Evolutionary conservation across 371 early-diverging fungal species (phyloP).

Genomic region (Saksenaea oblongispora): DNA sequence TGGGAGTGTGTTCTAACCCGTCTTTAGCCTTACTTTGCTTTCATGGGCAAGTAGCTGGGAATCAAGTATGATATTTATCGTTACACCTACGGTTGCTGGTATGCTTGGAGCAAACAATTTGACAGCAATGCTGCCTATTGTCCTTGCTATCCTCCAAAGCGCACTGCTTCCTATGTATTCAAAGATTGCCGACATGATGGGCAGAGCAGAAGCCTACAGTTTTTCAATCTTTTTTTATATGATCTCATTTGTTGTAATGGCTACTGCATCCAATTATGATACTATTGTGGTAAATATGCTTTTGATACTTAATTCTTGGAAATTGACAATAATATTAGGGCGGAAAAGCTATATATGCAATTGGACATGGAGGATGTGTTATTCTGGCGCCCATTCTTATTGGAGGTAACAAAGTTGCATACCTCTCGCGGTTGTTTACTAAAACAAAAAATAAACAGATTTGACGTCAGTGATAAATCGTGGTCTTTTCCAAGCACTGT

Average conservation of each 20-base stretch:
- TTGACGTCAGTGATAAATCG: constrained; percentile 33
- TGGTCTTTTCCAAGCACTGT: constrained; percentile 40
- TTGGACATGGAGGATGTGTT: constrained; percentile 34
- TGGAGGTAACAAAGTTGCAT: constrained; percentile 27
- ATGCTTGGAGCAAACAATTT: constrained; percentile 16
- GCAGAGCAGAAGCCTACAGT: constrained; percentile 21
- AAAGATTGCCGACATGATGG: constrained; percentile 28
- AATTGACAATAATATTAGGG: constrained; percentile 18
- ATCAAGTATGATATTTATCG: constrained; percentile 9
- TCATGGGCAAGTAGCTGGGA: constrained; percentile 31
- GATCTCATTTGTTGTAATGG: constrained; percentile 20
- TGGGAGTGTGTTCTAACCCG: not conserved
- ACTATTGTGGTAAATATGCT: constrained; percentile 23
- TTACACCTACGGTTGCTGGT: constrained; percentile 7
- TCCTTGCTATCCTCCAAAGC: constrained; percentile 21
- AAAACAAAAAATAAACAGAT: constrained; percentile 18
- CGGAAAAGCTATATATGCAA: constrained; percentile 36
- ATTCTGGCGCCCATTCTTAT: constrained; percentile 38
- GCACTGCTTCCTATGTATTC: constrained; percentile 29
- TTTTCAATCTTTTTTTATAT: constrained; percentile 21
- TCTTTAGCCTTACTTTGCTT: constrained; percentile 16
- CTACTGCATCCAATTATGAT: constrained; percentile 19
- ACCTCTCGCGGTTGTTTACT: not conserved
- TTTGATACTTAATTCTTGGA: not conserved
- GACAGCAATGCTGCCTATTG: constrained; percentile 10